Percentiles rank a stretch among this genome's conserved stretches.
Evolutionary conservation across 129 eudicot species (phyloP).

Genomic region (Flaveria ramosissima): DNA sequence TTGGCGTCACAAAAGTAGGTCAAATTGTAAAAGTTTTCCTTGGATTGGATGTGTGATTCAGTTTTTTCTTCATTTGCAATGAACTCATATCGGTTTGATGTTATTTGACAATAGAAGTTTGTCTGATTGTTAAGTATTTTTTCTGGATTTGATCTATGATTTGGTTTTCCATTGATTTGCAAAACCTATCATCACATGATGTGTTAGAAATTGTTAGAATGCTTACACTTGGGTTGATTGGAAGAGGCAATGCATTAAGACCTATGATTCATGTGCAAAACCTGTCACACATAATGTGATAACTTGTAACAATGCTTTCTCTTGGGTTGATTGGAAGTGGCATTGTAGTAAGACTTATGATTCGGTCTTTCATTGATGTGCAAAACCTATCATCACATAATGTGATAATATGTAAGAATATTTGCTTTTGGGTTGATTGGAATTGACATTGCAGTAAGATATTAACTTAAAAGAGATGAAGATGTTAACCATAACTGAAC

Average conservation of each 20-base stretch:
- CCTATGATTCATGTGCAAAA: too few species aligned
- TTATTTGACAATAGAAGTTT: background rate
- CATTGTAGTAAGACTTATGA: too few species aligned
- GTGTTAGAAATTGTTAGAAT: background rate
- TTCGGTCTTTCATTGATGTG: too few species aligned
- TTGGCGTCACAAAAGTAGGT: slow-evolving; percentile 17
- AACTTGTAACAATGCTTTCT: too few species aligned
- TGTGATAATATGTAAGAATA: too few species aligned
- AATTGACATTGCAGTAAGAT: slow-evolving; percentile 1
- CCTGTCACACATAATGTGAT: too few species aligned
- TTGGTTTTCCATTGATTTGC: background rate
- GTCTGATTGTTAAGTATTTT: background rate
- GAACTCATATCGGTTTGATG: slow-evolving; percentile 12
- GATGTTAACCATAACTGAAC: background rate
- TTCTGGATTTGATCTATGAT: background rate
- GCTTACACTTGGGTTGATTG: background rate
- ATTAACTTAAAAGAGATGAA: too few species aligned
- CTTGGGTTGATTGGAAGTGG: too few species aligned
- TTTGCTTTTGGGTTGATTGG: too few species aligned
- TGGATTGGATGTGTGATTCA: background rate
- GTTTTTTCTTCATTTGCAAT: background rate
- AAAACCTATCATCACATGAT: background rate
- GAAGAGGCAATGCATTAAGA: slow-evolving; percentile 5
- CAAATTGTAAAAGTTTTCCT: background rate
- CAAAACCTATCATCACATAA: too few species aligned